phyloP scores from a whole-genome alignment of 345 rosid species.

The Euphorbia pulcherrima region DNA sequence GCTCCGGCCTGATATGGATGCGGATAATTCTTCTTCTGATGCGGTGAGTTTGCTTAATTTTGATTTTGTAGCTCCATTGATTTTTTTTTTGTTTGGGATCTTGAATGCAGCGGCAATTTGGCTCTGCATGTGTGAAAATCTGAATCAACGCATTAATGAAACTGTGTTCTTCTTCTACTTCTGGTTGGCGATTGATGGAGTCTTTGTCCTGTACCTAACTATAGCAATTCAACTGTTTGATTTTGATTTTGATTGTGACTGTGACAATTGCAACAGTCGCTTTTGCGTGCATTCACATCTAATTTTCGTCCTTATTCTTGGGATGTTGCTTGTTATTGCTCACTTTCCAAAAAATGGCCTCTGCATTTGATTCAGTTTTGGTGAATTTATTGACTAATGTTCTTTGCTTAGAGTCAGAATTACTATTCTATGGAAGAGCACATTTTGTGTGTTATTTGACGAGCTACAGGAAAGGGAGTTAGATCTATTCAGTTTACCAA shows the following conservation, averaged over 20 bases:
- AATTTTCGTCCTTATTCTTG: not conserved
- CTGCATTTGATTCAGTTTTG: not conserved
- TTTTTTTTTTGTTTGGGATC: constrained; percentile 15
- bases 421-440: not conserved
- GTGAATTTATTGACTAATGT: not conserved
- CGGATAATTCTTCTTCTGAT: constrained; percentile 88
- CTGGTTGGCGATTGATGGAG: not conserved
- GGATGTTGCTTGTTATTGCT: not conserved
- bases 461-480: not conserved
- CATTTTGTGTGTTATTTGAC: not conserved
- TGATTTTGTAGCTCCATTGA: not conserved
- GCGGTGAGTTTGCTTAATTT: constrained; percentile 50
- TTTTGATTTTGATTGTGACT: too few species aligned
- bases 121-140: constrained; percentile 4
- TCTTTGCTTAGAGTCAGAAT: not conserved
- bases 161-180: not conserved
- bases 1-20: constrained; percentile 81
- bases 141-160: not conserved
- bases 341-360: not conserved
- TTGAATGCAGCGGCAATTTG: constrained; percentile 3
- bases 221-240: not conserved
- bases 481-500: not conserved
- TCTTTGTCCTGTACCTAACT: not conserved
- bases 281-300: not conserved
- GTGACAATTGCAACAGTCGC: not conserved